phyloP scores from a whole-genome alignment of 352 stramenopile genomes.

The Pythium oligandrum region DNA sequence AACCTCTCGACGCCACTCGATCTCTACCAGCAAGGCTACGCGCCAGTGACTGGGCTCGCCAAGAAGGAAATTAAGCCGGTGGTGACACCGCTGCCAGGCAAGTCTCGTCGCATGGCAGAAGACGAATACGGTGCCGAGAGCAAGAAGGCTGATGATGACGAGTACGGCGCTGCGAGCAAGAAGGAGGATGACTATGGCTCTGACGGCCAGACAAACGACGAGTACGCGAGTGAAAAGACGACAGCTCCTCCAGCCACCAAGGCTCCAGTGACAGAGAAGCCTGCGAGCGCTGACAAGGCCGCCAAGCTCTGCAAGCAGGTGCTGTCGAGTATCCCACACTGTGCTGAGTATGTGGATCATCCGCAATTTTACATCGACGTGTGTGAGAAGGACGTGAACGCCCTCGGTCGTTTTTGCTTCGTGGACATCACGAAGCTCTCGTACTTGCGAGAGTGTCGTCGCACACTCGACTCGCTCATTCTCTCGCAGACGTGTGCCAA shows the following conservation, averaged over 20 bases:
- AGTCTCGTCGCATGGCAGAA: background rate
- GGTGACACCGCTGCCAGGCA: background rate
- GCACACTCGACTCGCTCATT: background rate
- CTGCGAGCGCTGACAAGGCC: background rate
- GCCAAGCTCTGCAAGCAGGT: constrained; percentile 1
- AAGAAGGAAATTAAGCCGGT: background rate
- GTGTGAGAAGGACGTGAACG: background rate
- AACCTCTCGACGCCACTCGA: background rate
- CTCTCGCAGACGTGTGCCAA: background rate
- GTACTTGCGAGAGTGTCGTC: constrained; percentile 6
- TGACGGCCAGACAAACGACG: no score
- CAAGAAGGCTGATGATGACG: no score
- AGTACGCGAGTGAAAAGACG: no score
- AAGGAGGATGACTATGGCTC: no score
- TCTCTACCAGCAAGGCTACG: constrained; percentile 4
- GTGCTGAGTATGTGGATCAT: background rate
- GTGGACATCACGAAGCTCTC: constrained; percentile 3
- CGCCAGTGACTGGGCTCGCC: background rate
- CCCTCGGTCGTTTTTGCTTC: background rate
- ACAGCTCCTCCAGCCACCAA: background rate
- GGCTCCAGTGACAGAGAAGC: background rate
- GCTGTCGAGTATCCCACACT: constrained; percentile 1
- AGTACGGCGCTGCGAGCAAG: no score
- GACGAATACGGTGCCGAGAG: no score
- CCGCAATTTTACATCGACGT: background rate